A percentile compares a stretch with the other conserved stretches of the same genome.
phyloP scores from a whole-genome alignment of 1,284 basidiomycete species.

The Leccinum pachyderme region DNA sequence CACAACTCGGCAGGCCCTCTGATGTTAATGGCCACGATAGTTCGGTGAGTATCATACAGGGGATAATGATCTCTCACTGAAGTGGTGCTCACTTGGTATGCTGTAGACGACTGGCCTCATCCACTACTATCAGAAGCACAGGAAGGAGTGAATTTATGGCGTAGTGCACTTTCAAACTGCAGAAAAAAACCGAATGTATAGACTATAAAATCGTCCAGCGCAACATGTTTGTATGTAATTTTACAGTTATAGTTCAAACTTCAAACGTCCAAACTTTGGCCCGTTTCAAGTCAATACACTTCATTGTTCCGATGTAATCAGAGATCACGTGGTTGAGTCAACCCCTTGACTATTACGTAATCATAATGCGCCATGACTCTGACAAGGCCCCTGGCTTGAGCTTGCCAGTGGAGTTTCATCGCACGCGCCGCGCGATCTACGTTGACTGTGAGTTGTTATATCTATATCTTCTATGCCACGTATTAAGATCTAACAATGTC shows the following conservation, averaged over 20 bases:
- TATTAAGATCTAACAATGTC: neutral
- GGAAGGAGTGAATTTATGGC: conserved; percentile 57
- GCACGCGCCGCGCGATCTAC: conserved; percentile 1
- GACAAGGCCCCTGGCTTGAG: neutral
- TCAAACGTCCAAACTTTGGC: neutral
- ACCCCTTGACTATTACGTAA: neutral
- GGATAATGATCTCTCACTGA: neutral
- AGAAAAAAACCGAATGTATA: conserved; percentile 7
- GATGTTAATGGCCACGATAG: conserved; percentile 91
- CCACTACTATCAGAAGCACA: conserved; percentile 89
- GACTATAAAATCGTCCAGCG: neutral
- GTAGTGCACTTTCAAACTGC: neutral
- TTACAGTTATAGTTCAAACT: neutral
- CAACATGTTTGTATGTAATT: conserved; percentile 14
- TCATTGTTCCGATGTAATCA: too few relatives aligned
- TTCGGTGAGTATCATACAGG: conserved; percentile 59
- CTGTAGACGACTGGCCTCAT: conserved; percentile 86
- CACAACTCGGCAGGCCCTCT: conserved; percentile 78
- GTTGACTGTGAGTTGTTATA: conserved; percentile 11
- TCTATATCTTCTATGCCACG: neutral
- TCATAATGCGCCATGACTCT: neutral
- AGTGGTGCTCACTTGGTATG: conserved; percentile 12
- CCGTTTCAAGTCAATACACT: neutral
- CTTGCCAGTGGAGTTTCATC: neutral
- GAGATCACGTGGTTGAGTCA: too few relatives aligned